Evolutionary conservation across 1,284 basidiomycete genomes (phyloP).

Genomic region (Ceratobasidium sp.): DNA sequence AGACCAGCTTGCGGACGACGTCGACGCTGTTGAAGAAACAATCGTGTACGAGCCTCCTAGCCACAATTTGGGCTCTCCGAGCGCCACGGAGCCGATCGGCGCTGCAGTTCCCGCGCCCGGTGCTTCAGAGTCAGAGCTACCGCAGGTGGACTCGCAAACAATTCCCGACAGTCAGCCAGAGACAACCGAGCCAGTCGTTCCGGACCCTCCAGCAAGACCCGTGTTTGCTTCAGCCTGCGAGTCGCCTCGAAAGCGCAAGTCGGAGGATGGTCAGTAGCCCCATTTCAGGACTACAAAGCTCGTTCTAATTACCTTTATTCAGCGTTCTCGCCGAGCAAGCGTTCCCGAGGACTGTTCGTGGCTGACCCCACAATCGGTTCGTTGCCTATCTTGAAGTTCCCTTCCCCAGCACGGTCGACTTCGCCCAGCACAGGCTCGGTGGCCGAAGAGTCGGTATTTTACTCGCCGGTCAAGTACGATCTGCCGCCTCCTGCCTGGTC

Average conservation of each 20-base stretch:
- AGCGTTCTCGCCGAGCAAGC: conserved; percentile 18
- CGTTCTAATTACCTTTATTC: neutral
- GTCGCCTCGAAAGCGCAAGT: conserved; percentile 32
- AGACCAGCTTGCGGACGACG: conserved; percentile 19
- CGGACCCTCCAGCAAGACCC: neutral
- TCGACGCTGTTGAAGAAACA: conserved; percentile 24
- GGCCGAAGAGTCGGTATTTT: conserved; percentile 15
- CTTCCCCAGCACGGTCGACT: neutral
- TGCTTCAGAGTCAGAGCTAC: too few species aligned
- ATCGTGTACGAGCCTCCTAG: conserved; percentile 25
- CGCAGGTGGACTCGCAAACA: neutral
- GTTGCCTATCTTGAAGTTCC: conserved; percentile 16
- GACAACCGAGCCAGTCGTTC: neutral
- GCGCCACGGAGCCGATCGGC: neutral
- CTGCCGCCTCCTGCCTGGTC: conserved; percentile 30
- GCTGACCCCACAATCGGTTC: conserved; percentile 22
- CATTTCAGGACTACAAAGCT: neutral
- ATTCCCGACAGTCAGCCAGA: conserved; percentile 25
- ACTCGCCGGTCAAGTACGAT: conserved; percentile 19
- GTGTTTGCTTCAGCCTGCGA: conserved; percentile 1
- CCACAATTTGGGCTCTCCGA: neutral
- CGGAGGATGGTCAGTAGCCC: conserved; percentile 16
- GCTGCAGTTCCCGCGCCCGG: neutral
- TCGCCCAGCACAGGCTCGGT: neutral
- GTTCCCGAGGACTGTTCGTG: conserved; percentile 20